A percentile compares a stretch with the other conserved stretches of the same genome.
Evolutionary conservation across 2,329 filamentous ascomycete species (phyloP).

Genomic region (Pseudogymnoascus sp.): DNA sequence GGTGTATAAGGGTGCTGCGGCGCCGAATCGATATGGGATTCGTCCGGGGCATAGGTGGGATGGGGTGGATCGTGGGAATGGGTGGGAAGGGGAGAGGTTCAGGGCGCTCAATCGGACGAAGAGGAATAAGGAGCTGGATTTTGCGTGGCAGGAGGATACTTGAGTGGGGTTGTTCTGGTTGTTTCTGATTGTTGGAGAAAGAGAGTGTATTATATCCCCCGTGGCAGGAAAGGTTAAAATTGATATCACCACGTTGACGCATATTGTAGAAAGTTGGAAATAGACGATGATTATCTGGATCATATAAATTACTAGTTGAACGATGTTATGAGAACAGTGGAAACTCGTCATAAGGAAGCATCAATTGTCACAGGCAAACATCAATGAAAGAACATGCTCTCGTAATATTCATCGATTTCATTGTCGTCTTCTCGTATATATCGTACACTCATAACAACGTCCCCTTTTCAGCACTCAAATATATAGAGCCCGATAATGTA

Average conservation of each 20-base stretch:
- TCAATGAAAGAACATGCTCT: constrained; percentile 1
- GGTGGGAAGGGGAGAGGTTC: constrained; percentile 90
- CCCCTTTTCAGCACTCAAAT: neutral
- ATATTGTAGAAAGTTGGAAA: neutral
- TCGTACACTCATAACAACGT: neutral
- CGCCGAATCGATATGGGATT: constrained; percentile 92
- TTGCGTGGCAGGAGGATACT: constrained; percentile 88
- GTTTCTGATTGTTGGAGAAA: neutral
- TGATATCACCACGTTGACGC: neutral
- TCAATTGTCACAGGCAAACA: neutral
- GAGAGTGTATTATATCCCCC: neutral
- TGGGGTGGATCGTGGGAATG: constrained; percentile 87
- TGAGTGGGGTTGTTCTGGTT: neutral
- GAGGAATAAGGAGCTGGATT: constrained; percentile 72
- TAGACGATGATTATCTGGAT: neutral
- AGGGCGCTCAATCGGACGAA: constrained; percentile 72
- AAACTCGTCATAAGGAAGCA: neutral
- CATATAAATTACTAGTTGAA: neutral
- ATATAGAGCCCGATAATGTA: neutral
- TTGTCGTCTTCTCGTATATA: neutral
- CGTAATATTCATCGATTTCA: neutral
- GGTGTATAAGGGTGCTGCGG: constrained; percentile 68
- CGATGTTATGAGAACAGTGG: neutral
- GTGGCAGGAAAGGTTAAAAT: neutral
- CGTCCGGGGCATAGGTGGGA: constrained; percentile 92